phyloP scores from a whole-genome alignment of 352 stramenopile genomes.

The Pythium phragmiticola region DNA sequence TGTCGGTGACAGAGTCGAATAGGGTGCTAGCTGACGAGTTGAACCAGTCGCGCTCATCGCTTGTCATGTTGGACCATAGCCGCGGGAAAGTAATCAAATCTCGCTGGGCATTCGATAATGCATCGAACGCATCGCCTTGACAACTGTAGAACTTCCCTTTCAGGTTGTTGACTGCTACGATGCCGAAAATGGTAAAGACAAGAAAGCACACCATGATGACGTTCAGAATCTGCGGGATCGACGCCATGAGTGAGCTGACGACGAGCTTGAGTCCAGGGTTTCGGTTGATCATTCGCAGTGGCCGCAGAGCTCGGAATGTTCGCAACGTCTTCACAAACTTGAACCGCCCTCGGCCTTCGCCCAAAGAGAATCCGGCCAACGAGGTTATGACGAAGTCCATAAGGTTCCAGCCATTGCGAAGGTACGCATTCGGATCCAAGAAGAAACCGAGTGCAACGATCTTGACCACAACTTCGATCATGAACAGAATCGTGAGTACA shows the following conservation, averaged over 20 bases:
- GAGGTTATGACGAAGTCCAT: slow-evolving; percentile 89
- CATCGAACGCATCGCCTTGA: slow-evolving; percentile 44
- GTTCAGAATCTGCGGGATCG: slow-evolving; percentile 81
- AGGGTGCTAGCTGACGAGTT: slow-evolving; percentile 11
- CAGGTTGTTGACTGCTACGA: slow-evolving; percentile 89
- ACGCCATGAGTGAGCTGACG: slow-evolving; percentile 75
- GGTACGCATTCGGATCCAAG: slow-evolving; percentile 57
- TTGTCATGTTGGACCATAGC: slow-evolving; percentile 43
- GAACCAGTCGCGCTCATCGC: slow-evolving; percentile 41
- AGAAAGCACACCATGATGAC: slow-evolving; percentile 83
- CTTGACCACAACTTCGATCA: slow-evolving; percentile 85
- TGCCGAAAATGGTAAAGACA: slow-evolving; percentile 87
- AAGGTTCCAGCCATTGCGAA: slow-evolving; percentile 87
- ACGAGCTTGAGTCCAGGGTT: slow-evolving; percentile 72
- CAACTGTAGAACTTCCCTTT: slow-evolving; percentile 88
- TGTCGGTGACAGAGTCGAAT: slow-evolving; percentile 3
- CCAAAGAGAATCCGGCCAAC: slow-evolving; percentile 70
- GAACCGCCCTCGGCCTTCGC: slow-evolving; percentile 62
- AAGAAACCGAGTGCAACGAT: slow-evolving; percentile 82
- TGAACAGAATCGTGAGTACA: slow-evolving; percentile 80
- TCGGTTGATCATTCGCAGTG: slow-evolving; percentile 83
- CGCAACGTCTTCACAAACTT: slow-evolving; percentile 70
- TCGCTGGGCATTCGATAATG: slow-evolving; percentile 35
- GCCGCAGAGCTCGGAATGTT: slow-evolving; percentile 75
- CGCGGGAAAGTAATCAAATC: slow-evolving; percentile 46